Conservation (phyloP, 805 yeast genomes). For the Jamesozyma gamospora region DNA sequence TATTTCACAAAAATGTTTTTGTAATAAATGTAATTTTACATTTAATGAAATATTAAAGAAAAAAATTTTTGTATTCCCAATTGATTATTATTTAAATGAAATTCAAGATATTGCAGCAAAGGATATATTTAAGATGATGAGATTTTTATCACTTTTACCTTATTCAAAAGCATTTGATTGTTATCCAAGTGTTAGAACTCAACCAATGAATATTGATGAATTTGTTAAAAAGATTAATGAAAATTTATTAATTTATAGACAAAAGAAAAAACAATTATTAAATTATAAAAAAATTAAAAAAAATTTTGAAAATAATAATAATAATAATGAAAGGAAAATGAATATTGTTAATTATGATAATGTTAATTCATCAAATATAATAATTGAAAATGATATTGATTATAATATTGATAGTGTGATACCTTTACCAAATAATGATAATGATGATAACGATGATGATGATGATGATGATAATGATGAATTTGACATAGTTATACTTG, state of each 20-base stretch:
- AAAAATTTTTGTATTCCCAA: slow-evolving; percentile 26
- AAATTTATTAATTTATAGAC: slow-evolving; percentile 18
- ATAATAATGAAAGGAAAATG: neutral
- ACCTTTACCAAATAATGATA: neutral
- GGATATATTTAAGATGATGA: slow-evolving; percentile 31
- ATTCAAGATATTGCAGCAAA: slow-evolving; percentile 25
- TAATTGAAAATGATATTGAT: neutral
- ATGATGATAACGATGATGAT: slow-evolving; percentile 1
- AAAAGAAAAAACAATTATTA: slow-evolving; percentile 16
- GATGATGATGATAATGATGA: slow-evolving; percentile 5
- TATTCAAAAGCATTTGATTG: slow-evolving; percentile 36
- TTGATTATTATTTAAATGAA: slow-evolving; percentile 21
- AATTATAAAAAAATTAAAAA: neutral
- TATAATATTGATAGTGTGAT: neutral
- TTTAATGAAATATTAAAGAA: slow-evolving; percentile 25
- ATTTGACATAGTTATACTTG: neutral
- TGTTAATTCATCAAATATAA: neutral
- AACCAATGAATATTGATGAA: slow-evolving; percentile 29
- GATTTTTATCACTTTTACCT: slow-evolving; percentile 30
- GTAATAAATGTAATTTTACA: slow-evolving; percentile 23
- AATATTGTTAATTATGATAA: neutral
- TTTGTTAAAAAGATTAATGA: slow-evolving; percentile 23
- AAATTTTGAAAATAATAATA: neutral
- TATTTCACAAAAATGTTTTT: slow-evolving; percentile 26
- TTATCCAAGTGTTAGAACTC: slow-evolving; percentile 36